Conservation (phyloP, 176 grass and related monocot species). For the sorghum (Sorghum bicolor) region Sorghum_bicolor_NCBIv3 NC_012874.2:2947501-2948000, state of each 20-base stretch:
- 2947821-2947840: background rate
- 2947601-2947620: background rate
- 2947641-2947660: background rate
- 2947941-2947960: background rate
- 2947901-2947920: background rate
- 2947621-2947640: background rate
- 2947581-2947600: background rate
- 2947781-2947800: background rate
- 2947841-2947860: background rate
- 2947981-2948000: conserved; percentile 23
- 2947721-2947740: background rate
- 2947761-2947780: background rate
- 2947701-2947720: background rate
- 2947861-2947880: background rate
- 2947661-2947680: background rate
- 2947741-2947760: background rate
- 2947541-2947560: background rate
- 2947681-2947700: background rate
- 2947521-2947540: background rate
- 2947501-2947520: too few relatives aligned
- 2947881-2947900: conserved; percentile 9
- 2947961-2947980: conserved; percentile 14
- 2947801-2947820: background rate
- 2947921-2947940: background rate
- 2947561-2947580: background rate